These are phyloP conservation scores for Nemania diffusa DNA, from an alignment of 2,329 filamentous ascomycete species.

Conservation along the genomic window DNA sequence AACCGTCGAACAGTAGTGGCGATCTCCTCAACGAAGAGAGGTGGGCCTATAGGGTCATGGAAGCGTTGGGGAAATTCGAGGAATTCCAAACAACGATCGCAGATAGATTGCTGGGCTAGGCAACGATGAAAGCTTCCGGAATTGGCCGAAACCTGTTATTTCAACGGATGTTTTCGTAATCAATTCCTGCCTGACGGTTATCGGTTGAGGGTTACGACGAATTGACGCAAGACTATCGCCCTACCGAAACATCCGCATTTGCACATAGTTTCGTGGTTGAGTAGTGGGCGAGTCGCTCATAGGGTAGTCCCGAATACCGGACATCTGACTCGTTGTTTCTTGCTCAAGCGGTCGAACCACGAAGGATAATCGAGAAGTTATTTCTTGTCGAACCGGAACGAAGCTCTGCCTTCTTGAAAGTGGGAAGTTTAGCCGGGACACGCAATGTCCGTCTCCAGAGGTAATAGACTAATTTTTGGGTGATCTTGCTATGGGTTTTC, in stretches of 20 bases:
- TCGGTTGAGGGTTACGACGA: constrained; percentile 9
- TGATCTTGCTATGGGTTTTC: constrained; percentile 74
- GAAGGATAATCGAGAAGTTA: constrained; percentile 86
- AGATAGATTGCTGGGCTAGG: constrained; percentile 15
- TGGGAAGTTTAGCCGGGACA: constrained; percentile 38
- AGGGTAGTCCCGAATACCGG: constrained; percentile 1
- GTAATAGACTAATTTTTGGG: constrained; percentile 87
- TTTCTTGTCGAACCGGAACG: constrained; percentile 81
- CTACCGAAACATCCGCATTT: constrained; percentile 16
- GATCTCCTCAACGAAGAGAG: constrained; percentile 26
- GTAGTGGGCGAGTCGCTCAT: background rate
- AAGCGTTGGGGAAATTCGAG: constrained; percentile 17
- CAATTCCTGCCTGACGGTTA: constrained; percentile 13
- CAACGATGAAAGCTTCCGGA: constrained; percentile 5
- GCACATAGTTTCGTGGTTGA: background rate
- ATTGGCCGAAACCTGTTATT: constrained; percentile 22
- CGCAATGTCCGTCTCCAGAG: constrained; percentile 72
- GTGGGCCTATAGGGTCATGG: background rate
- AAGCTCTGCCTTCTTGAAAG: constrained; percentile 78
- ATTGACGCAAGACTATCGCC: constrained; percentile 25
- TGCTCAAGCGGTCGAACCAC: constrained; percentile 32
- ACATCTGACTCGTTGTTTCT: constrained; percentile 25
- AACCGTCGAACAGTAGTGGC: constrained; percentile 26
- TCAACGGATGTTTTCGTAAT: constrained; percentile 5
- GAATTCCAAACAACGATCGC: constrained; percentile 23